Percentiles rank a stretch among this genome's conserved stretches.
These are phyloP conservation scores for Nakazawaea wickerhamii DNA, from an alignment of 805 yeast species.

Conservation along the genomic window DNA sequence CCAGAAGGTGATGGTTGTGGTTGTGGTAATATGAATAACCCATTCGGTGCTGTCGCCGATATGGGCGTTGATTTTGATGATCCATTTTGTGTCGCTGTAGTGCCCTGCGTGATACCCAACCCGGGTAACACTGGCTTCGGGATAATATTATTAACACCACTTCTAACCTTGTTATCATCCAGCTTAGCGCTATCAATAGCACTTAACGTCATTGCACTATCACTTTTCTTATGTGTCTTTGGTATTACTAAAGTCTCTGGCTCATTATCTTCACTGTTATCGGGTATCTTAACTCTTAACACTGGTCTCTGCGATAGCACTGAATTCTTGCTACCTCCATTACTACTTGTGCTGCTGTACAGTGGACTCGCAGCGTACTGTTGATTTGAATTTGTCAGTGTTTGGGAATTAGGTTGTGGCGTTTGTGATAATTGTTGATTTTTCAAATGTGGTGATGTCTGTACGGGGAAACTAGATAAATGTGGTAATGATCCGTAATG, in stretches of 20 bases:
- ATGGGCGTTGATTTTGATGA: slow-evolving; percentile 25
- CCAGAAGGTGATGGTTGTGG: slow-evolving; percentile 25
- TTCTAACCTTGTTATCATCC: slow-evolving; percentile 12
- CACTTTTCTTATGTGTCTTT: slow-evolving; percentile 23
- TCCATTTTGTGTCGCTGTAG: slow-evolving; percentile 6
- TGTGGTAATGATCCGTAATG: slow-evolving; percentile 3
- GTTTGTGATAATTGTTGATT: slow-evolving; percentile 1
- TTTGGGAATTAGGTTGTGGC: slow-evolving; percentile 12
- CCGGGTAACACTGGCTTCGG: slow-evolving; percentile 10
- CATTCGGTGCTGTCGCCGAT: slow-evolving; percentile 24
- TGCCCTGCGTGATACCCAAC: slow-evolving; percentile 11
- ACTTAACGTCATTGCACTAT: slow-evolving; percentile 41
- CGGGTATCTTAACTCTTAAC: slow-evolving; percentile 60
- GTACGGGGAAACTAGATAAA: slow-evolving; percentile 5
- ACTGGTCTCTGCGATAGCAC: slow-evolving; percentile 41
- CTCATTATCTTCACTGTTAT: slow-evolving; percentile 21
- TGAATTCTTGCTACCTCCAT: slow-evolving; percentile 13
- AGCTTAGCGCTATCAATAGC: slow-evolving; percentile 29
- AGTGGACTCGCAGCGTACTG: slow-evolving; percentile 17
- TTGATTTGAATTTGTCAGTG: slow-evolving; percentile 4
- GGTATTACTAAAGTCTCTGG: slow-evolving; percentile 12
- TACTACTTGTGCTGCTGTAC: slow-evolving; percentile 16
- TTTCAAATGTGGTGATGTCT: background rate
- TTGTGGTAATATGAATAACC: slow-evolving; percentile 24
- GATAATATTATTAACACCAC: slow-evolving; percentile 9